These are phyloP conservation scores for Sonneratia alba DNA, from an alignment of 345 rosid genomes.

Conservation along the genomic window DNA sequence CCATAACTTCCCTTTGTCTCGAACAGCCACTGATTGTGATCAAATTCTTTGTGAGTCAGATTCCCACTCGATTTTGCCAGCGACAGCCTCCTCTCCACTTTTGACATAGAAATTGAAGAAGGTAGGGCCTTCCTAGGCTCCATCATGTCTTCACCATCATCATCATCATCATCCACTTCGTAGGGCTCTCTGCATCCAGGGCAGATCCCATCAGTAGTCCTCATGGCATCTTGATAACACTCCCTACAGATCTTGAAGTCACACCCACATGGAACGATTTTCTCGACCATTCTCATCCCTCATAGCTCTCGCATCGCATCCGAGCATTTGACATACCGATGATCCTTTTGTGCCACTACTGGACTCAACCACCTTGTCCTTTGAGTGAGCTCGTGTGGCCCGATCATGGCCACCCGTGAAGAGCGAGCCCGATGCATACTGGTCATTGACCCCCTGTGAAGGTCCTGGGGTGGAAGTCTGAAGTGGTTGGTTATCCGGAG, in stretches of 20 bases:
- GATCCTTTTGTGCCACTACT: conserved; percentile 18
- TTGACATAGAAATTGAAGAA: conserved; percentile 6
- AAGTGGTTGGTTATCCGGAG: conserved; percentile 50
- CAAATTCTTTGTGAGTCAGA: conserved; percentile 20
- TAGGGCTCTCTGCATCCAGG: conserved; percentile 47
- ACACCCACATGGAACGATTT: conserved; percentile 33
- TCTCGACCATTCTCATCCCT: conserved; percentile 22
- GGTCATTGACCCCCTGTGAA: conserved; percentile 12
- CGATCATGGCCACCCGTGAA: conserved; percentile 35
- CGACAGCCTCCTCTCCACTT: conserved; percentile 22
- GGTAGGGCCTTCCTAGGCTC: background rate
- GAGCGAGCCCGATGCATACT: conserved; percentile 29
- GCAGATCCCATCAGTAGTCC: conserved; percentile 29
- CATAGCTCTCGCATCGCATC: conserved; percentile 31
- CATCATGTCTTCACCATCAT: background rate
- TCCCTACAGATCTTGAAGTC: conserved; percentile 40
- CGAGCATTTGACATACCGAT: conserved; percentile 22
- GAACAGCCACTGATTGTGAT: conserved; percentile 29
- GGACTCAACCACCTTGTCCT: conserved; percentile 27
- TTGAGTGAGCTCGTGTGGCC: conserved; percentile 25
- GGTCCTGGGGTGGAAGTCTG: conserved; percentile 16
- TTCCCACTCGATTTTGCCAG: conserved; percentile 17
- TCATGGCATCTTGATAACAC: conserved; percentile 28
- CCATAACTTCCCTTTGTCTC: conserved; percentile 41
- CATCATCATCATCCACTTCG: conserved; percentile 17